phyloP scores from a whole-genome alignment of 257 asterid genomes.

The Solanum peruvianum region DNA sequence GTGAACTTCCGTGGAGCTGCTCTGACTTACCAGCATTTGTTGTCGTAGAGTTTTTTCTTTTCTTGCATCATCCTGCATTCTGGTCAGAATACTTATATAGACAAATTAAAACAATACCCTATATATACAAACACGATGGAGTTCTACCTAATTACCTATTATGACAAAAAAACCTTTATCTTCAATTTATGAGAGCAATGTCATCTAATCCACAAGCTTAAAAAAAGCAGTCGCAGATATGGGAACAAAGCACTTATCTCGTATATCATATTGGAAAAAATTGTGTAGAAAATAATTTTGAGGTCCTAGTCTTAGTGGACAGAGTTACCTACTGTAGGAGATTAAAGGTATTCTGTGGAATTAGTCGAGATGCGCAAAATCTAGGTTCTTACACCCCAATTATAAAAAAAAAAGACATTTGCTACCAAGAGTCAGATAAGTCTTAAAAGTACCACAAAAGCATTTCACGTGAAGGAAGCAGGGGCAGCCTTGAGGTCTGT shows the following conservation, averaged over 20 bases:
- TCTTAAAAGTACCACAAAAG: not conserved
- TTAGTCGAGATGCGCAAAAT: not conserved
- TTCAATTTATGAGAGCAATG: not conserved
- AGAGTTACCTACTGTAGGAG: not conserved
- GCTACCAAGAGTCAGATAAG: not conserved
- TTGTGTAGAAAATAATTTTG: not conserved
- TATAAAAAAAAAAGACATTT: not conserved
- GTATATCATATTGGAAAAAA: not conserved
- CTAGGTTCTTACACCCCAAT: not conserved
- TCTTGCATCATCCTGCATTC: not conserved
- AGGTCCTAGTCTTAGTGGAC: not conserved
- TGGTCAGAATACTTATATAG: not conserved
- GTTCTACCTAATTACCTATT: not conserved
- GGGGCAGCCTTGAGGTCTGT: not conserved
- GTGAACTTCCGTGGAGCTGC: not conserved
- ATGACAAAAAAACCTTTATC: not conserved
- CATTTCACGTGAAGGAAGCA: not conserved
- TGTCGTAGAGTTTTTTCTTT: not conserved
- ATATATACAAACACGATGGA: not conserved
- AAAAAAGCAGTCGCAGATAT: not conserved
- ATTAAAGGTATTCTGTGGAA: not conserved
- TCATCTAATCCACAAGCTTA: not conserved
- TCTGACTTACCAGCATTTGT: not conserved
- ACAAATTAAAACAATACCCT: not conserved
- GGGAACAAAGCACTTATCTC: not conserved